A percentile compares a stretch with the other conserved stretches of the same genome.
phyloP scores from a whole-genome alignment of 495 filamentous ascomycete genomes.

The Lophiotrema nucula region DNA sequence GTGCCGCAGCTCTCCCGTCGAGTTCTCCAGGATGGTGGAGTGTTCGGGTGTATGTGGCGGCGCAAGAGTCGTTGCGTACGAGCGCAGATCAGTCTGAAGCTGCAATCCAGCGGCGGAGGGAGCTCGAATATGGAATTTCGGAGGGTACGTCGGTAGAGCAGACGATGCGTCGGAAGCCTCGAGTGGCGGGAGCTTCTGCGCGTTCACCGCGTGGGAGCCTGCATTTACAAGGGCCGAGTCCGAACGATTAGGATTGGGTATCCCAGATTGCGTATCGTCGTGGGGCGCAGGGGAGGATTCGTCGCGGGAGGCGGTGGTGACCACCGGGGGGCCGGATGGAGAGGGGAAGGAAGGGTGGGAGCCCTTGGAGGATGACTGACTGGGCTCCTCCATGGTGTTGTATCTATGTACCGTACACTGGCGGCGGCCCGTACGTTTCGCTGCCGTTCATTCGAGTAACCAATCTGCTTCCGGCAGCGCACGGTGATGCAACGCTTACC shows the following conservation, averaged over 20 bases:
- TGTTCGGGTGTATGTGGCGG: slow-evolving; percentile 2
- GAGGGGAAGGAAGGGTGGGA: slow-evolving; percentile 9
- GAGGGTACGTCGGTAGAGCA: slow-evolving; percentile 12
- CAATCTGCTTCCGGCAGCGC: not conserved
- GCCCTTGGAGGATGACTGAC: slow-evolving; percentile 12
- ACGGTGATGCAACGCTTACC: not conserved
- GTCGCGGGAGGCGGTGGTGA: slow-evolving; percentile 3
- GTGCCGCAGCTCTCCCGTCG: slow-evolving; percentile 12
- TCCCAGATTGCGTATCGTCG: not conserved
- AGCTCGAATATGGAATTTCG: slow-evolving; percentile 23
- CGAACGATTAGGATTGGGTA: not conserved
- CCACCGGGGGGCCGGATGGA: slow-evolving; percentile 1
- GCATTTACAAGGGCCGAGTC: slow-evolving; percentile 17
- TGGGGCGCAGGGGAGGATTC: slow-evolving; percentile 1
- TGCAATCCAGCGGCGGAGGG: slow-evolving; percentile 36
- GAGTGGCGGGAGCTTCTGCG: slow-evolving; percentile 18
- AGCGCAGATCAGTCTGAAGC: slow-evolving; percentile 34
- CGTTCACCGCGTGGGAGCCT: slow-evolving; percentile 18
- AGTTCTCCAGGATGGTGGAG: slow-evolving; percentile 19
- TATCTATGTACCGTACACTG: not conserved
- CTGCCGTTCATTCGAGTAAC: not conserved
- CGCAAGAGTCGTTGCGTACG: not conserved
- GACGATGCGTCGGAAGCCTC: slow-evolving; percentile 1
- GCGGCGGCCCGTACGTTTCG: not conserved
- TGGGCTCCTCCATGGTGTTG: slow-evolving; percentile 24